These are phyloP conservation scores for Isabelozyma pseudorhagii DNA, from an alignment of 805 yeast genomes.

Conservation along the genomic window DNA sequence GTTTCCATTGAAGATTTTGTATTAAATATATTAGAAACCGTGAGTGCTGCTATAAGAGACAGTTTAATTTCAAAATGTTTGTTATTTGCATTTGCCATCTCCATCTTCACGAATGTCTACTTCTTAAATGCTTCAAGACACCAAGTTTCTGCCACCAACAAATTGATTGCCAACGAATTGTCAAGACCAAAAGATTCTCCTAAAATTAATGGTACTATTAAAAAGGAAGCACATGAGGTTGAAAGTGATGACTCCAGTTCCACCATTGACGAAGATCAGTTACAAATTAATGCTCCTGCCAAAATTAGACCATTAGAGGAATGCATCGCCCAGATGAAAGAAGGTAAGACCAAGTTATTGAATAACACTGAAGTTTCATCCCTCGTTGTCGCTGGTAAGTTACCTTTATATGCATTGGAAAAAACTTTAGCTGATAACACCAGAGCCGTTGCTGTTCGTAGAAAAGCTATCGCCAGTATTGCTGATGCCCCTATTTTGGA, in stretches of 20 bases:
- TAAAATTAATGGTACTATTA: background rate
- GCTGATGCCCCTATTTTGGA: slow-evolving; percentile 81
- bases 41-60: slow-evolving; percentile 74
- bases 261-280: slow-evolving; percentile 24
- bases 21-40: slow-evolving; percentile 45
- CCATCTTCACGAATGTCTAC: slow-evolving; percentile 79
- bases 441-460: slow-evolving; percentile 91
- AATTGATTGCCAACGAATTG: slow-evolving; percentile 38
- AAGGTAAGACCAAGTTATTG: slow-evolving; percentile 66
- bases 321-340: slow-evolving; percentile 57
- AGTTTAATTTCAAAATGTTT: slow-evolving; percentile 75
- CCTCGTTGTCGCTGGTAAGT: slow-evolving; percentile 68
- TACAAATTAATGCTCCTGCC: slow-evolving; percentile 18
- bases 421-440: slow-evolving; percentile 85
- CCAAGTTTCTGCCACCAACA: slow-evolving; percentile 46
- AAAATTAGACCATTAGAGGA: slow-evolving; percentile 56
- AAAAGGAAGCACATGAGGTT: slow-evolving; percentile 2
- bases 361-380: slow-evolving; percentile 69
- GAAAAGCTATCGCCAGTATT: slow-evolving; percentile 82
- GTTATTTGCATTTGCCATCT: slow-evolving; percentile 66
- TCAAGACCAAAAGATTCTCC: slow-evolving; percentile 22
- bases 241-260: slow-evolving; percentile 16
- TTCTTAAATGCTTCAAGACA: slow-evolving; percentile 81
- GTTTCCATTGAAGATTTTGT: slow-evolving; percentile 63
- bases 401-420: slow-evolving; percentile 92